These are phyloP conservation scores for Pleurotus tuoliensis DNA, from an alignment of 768 basidiomycete species.

Conservation along the genomic window DNA sequence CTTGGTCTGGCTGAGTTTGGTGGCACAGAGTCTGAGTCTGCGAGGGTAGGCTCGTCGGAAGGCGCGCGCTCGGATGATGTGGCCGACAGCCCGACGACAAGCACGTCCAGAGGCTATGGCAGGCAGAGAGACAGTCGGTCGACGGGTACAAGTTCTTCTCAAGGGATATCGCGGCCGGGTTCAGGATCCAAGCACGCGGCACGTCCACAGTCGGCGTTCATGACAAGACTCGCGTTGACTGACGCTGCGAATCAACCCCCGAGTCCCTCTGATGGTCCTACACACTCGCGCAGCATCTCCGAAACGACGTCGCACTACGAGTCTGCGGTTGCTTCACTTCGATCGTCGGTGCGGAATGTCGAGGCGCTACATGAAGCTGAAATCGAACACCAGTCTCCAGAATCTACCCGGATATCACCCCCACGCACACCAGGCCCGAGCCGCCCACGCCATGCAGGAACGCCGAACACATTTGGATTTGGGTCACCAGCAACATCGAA, in stretches of 20 bases:
- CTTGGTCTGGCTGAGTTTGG: constrained; percentile 1
- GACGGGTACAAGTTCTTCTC: neutral
- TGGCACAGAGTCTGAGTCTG: neutral
- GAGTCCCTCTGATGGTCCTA: constrained; percentile 1
- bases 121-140: constrained; percentile 4
- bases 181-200: neutral
- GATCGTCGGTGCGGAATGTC: neutral
- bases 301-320: constrained; percentile 2
- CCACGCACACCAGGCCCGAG: neutral
- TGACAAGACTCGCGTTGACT: neutral
- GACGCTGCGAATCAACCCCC: neutral
- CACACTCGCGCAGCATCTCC: constrained; percentile 1
- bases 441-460: neutral
- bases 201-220: constrained; percentile 6
- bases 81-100: neutral
- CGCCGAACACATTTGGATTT: constrained; percentile 4
- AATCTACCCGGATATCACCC: neutral
- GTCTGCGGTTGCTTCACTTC: neutral
- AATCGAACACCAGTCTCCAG: neutral
- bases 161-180: neutral
- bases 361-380: too few relatives aligned
- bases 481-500: neutral
- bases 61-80: neutral
- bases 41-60: too few relatives aligned
- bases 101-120: neutral